Percentiles rank a stretch among this genome's conserved stretches.
These are phyloP conservation scores for Pleurotus giganteus DNA, from an alignment of 768 basidiomycete species.

Conservation along the genomic window DNA sequence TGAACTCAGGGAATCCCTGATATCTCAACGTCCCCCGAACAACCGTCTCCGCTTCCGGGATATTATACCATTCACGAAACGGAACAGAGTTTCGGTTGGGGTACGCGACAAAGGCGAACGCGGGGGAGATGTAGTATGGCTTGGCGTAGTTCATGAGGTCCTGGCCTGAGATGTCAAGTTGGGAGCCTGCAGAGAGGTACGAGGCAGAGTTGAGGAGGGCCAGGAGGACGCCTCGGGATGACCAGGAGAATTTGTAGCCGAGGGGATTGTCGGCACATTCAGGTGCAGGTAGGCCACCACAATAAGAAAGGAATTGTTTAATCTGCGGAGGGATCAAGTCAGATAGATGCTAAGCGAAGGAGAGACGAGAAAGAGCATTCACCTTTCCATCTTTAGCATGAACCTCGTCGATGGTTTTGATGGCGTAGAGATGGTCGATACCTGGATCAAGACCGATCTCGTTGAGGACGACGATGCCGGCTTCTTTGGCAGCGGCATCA, in stretches of 20 bases:
- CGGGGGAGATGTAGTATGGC: conserved; percentile 93
- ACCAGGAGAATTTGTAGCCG: conserved; percentile 99
- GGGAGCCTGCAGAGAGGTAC: conserved; percentile 66
- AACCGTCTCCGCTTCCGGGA: conserved; percentile 91
- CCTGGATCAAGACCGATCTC: conserved; percentile 98
- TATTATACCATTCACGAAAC: conserved; percentile 89
- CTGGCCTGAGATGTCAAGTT: conserved; percentile 65
- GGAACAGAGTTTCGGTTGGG: conserved; percentile 93
- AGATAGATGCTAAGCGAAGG: neutral
- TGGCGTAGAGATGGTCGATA: conserved; percentile 90
- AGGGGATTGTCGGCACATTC: conserved; percentile 94
- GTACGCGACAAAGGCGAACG: conserved; percentile 95
- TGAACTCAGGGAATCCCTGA: conserved; percentile 96
- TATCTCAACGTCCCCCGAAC: conserved; percentile 93
- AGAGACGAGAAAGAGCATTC: conserved; percentile 10
- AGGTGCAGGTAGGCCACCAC: conserved; percentile 93
- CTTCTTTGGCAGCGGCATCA: conserved; percentile 75
- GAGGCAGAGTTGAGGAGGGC: conserved; percentile 90
- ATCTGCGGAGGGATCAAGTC: conserved; percentile 50
- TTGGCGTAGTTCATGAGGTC: conserved; percentile 90
- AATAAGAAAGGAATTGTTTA: conserved; percentile 91
- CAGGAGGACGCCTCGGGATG: conserved; percentile 91
- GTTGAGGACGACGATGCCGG: conserved; percentile 94
- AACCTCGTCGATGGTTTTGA: conserved; percentile 93
- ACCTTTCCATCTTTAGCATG: conserved; percentile 95